Evolutionary conservation across 805 yeast species (phyloP), one percentile per base, ranked within the genome.

Genomic region (Cyberlindnera petersonii): DNA sequence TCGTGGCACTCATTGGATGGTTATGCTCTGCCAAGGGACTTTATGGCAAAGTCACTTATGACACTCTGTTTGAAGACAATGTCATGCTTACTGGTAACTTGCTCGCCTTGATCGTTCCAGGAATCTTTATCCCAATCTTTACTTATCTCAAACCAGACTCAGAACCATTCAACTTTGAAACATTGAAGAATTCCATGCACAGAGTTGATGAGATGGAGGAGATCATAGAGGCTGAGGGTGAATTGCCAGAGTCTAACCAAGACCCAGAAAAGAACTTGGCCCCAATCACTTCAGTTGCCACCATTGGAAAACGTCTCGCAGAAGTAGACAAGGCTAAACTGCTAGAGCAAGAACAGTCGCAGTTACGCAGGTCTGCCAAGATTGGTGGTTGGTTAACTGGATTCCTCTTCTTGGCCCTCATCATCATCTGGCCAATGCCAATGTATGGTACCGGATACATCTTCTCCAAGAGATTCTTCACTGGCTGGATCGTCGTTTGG

Each of bases 351-450:
- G 94, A 85, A 46, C 66, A 71, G 35, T 65, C 55, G 6, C 59
- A 67, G 9, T 70, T 87, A 46, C 60, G 62, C 35, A 72, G 64
- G 50, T 79, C 86, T 7, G 72, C 85, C 34, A 79, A 73, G 50
- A 63, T 65, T 28, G 93, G 89, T 1, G 73, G 75, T 26, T 64
- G 64, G 38, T 64, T 84, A 28, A 82, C 89, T 57, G 60, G 75
- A 3, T 63, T 73, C 30, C 69, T 86, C 49, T 77, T 86, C 6
- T 49, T 86, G 8, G 69, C 81, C 33, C 64, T 87, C 35, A 63
- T 87, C 23, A 72, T 88, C 19, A 55, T 87, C 22, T 86, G 94
- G 93, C 96, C 96, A 53, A 84, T 87, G 87, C 96, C 96, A 48
- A 82, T 88, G 93, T 87, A 82, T 59, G 96, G 95, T 23, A 56